Base-by-base conservation (phyloP, 23 red algal genomes). In the Cyanidium caldarium region DNA sequence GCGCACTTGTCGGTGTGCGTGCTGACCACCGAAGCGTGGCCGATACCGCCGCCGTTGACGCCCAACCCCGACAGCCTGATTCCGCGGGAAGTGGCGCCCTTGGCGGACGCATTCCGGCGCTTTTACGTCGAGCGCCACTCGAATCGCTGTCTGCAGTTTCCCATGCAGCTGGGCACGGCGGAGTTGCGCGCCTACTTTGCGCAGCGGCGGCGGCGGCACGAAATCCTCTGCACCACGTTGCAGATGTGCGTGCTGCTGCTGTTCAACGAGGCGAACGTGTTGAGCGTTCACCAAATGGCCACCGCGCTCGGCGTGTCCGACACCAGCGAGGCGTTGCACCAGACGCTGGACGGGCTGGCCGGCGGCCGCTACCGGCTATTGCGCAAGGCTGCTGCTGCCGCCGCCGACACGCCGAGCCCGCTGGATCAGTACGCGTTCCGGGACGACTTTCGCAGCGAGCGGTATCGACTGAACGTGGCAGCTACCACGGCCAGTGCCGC, bases 1-100 rank as follows among this genome's bases (percentile, higher is more conserved):
- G 76, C 84, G 33, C 79, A 94, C 39, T 65, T 87, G n/a, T 72
- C 40, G 21, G 90, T 95, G 36, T 70, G 69, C 40, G 83, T 95
- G 0, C 67, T 95, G 36, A 87, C 78, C 12, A 95, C 77, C n/a
- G 85, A 79, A 58, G 77, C 67, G 46, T 95, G 90, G 90, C 90
- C 90, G 14, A 40, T 85, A 13, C 5, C 65, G 35, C 44, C 51
- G 13, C 35, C 46, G 26, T 44, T 46, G 66, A 23, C 40, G 36
- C 83, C 65, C 66, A 44, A 36, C 3, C 46, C 72, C 7, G 78
- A 87, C 2, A 68, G 85, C 65, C 68, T 69, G 57, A 37, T 34
- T 30, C 65, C 74, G 30, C 34, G 35, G 36, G 34, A 67, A 46
- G 69, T 76, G 35, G 68, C 75, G 23, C 39, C 75, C 33, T 77